Evolutionary conservation across 305 asterid species (phyloP).

Genomic region (Solanum hybrid): DNA sequence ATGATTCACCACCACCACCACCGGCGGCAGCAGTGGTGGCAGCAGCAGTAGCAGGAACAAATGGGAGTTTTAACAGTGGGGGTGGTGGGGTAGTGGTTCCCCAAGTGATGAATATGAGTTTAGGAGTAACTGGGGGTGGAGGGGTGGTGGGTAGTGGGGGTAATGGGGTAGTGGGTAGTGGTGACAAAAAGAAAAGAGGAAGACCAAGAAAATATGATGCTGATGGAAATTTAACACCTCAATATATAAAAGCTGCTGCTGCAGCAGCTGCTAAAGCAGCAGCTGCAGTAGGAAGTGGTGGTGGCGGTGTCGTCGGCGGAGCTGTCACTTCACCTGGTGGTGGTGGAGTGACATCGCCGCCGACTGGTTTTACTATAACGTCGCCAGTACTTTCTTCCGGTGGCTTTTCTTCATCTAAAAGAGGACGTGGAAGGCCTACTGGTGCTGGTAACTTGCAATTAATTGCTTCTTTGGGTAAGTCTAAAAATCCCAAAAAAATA

Average conservation of each 20-base stretch:
- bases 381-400: constrained; percentile 35
- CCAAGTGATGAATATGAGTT: constrained; percentile 14
- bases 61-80: constrained; percentile 15
- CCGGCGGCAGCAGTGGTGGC: not conserved
- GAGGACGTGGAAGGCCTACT: constrained; percentile 46
- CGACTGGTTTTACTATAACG: constrained; percentile 45
- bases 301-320: not conserved
- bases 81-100: constrained; percentile 6
- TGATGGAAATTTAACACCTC: constrained; percentile 55
- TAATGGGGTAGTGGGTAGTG: constrained; percentile 20
- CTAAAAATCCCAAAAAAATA: not conserved
- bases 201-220: constrained; percentile 75
- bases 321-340: not conserved
- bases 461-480: constrained; percentile 61
- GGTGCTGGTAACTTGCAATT: constrained; percentile 39
- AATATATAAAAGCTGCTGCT: constrained; percentile 26
- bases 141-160: constrained; percentile 15
- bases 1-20: constrained; percentile 17
- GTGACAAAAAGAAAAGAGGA: constrained; percentile 63
- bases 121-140: not conserved
- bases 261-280: constrained; percentile 15
- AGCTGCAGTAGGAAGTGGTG: not conserved
- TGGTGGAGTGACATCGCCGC: constrained; percentile 15
- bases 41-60: not conserved
- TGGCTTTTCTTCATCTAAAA: constrained; percentile 31